Evolutionary conservation across 2,329 filamentous ascomycete genomes (phyloP).

Genomic region (Tolypocladium capitatum): DNA sequence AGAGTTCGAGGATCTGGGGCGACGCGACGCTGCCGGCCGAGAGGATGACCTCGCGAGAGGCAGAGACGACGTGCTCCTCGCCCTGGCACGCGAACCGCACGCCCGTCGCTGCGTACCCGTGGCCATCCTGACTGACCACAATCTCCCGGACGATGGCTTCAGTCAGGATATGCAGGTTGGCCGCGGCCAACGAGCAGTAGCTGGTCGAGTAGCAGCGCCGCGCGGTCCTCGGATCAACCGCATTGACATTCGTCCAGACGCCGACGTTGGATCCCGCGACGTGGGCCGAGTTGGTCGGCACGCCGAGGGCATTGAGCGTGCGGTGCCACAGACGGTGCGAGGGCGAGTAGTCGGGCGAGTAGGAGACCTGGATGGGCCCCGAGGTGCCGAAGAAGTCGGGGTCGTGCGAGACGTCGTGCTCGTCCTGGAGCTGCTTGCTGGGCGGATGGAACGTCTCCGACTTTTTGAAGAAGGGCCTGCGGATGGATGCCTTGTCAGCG

Average conservation of each 20-base stretch:
- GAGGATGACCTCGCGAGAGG: slow-evolving; percentile 40
- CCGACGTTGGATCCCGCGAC: slow-evolving; percentile 36
- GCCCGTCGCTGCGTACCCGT: slow-evolving; percentile 15
- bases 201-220: slow-evolving; percentile 34
- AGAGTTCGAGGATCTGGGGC: slow-evolving; percentile 47
- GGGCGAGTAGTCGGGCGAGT: slow-evolving; percentile 23
- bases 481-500: not conserved
- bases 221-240: slow-evolving; percentile 30
- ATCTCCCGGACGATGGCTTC: slow-evolving; percentile 15
- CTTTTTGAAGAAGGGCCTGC: slow-evolving; percentile 36
- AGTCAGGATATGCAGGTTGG: slow-evolving; percentile 27
- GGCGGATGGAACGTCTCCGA: slow-evolving; percentile 33
- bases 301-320: slow-evolving; percentile 30
- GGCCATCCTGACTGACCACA: slow-evolving; percentile 11
- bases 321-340: slow-evolving; percentile 33
- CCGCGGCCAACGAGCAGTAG: slow-evolving; percentile 27
- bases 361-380: slow-evolving; percentile 37
- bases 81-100: slow-evolving; percentile 24
- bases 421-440: slow-evolving; percentile 16
- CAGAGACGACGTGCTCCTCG: slow-evolving; percentile 20
- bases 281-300: slow-evolving; percentile 26
- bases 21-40: slow-evolving; percentile 44
- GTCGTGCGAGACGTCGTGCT: slow-evolving; percentile 25
- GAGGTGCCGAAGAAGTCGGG: slow-evolving; percentile 24
- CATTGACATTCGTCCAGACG: slow-evolving; percentile 34